Evolutionary conservation across 1,139 yeast genomes (phyloP).

Genomic region (Pichia sp.): DNA sequence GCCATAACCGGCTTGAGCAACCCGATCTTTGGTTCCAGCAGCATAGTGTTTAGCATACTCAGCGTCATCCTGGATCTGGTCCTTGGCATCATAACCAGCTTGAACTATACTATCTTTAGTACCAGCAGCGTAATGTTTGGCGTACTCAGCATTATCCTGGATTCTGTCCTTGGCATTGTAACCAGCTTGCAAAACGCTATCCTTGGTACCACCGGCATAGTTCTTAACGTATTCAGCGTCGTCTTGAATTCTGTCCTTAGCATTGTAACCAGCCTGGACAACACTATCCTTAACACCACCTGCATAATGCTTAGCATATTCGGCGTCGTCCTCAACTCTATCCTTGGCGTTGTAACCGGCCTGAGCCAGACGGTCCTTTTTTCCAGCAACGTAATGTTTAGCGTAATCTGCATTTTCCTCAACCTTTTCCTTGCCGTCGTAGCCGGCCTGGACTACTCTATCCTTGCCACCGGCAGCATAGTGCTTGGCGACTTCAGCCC

Average conservation of each 20-base stretch:
- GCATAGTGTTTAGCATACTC: slow-evolving; percentile 10
- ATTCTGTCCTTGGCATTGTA: slow-evolving; percentile 17
- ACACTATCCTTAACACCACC: slow-evolving; percentile 10
- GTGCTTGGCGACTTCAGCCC: slow-evolving; percentile 8
- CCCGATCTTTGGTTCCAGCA: slow-evolving; percentile 8
- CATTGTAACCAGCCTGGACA: slow-evolving; percentile 12
- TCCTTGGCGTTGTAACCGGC: slow-evolving; percentile 16
- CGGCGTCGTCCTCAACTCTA: slow-evolving; percentile 9
- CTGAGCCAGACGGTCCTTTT: slow-evolving; percentile 9
- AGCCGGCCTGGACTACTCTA: slow-evolving; percentile 9
- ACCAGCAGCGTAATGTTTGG: slow-evolving; percentile 7
- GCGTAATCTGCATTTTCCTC: slow-evolving; percentile 17
- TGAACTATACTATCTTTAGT: slow-evolving; percentile 5
- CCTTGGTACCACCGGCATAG: slow-evolving; percentile 43
- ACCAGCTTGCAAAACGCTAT: slow-evolving; percentile 37
- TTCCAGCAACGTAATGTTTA: slow-evolving; percentile 18
- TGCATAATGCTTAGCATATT: slow-evolving; percentile 8
- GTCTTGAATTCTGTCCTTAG: slow-evolving; percentile 14
- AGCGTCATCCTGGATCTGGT: slow-evolving; percentile 8
- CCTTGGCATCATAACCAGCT: slow-evolving; percentile 14
- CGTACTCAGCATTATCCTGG: slow-evolving; percentile 10
- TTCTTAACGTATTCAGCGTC: slow-evolving; percentile 11
- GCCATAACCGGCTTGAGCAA: slow-evolving; percentile 11
- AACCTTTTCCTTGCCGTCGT: slow-evolving; percentile 7
- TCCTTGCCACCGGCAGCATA: slow-evolving; percentile 7